These are phyloP conservation scores for Apiospora saccharicola DNA, from an alignment of 2,329 filamentous ascomycete genomes.

Conservation along the genomic window DNA sequence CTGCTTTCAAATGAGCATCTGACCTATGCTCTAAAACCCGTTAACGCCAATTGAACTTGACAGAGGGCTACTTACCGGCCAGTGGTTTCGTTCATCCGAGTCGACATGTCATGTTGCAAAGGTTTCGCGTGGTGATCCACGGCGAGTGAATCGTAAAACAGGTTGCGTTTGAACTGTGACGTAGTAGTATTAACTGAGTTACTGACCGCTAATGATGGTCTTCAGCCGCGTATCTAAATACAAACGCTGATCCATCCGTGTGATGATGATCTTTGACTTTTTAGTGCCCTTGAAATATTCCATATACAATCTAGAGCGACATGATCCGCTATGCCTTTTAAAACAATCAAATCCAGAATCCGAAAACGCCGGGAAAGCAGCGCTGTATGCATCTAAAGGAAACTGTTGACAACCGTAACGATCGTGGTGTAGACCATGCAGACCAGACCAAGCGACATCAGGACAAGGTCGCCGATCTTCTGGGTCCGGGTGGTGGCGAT, in stretches of 20 bases:
- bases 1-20: background rate
- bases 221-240: background rate
- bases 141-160: background rate
- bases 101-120: background rate
- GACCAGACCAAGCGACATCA: constrained; percentile 69
- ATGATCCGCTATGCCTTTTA: constrained; percentile 11
- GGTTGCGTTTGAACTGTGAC: background rate
- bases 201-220: background rate
- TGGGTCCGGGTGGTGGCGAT: constrained; percentile 63
- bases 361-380: constrained; percentile 14
- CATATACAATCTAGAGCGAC: constrained; percentile 7
- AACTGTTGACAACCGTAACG: constrained; percentile 62
- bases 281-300: background rate
- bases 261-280: background rate
- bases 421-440: constrained; percentile 77
- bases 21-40: background rate
- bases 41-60: background rate
- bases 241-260: background rate
- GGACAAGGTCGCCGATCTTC: constrained; percentile 65
- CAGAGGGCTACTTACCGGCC: background rate
- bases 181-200: background rate
- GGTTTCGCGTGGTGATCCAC: background rate
- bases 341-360: background rate
- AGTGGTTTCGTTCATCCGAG: too few species aligned
- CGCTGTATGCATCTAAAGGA: constrained; percentile 34